Evolutionary conservation across 2,329 filamentous ascomycete species (phyloP).

Genomic region (Penicillium vulpinum): DNA sequence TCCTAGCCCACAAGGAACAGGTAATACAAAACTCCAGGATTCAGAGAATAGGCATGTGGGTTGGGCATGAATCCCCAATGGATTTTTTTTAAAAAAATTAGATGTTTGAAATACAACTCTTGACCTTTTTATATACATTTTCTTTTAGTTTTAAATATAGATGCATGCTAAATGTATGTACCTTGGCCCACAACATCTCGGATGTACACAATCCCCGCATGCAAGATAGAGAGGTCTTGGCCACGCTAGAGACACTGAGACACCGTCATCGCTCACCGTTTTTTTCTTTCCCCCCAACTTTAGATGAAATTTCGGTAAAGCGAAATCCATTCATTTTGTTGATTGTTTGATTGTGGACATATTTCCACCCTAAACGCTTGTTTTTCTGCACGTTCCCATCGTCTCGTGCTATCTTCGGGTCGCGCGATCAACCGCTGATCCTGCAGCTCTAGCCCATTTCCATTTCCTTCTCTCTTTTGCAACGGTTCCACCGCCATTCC

Average conservation of each 20-base stretch:
- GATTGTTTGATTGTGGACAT: neutral
- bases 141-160: neutral
- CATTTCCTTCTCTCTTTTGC: neutral
- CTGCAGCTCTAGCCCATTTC: slow-evolving; percentile 11
- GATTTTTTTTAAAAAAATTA: too few species aligned
- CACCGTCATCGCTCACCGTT: slow-evolving; percentile 25
- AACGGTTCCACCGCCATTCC: slow-evolving; percentile 19
- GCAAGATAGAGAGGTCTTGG: slow-evolving; percentile 23
- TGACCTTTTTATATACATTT: neutral
- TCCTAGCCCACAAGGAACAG: slow-evolving; percentile 7
- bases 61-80: neutral
- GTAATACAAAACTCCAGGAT: neutral
- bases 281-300: slow-evolving; percentile 19
- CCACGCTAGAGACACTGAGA: slow-evolving; percentile 20
- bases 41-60: neutral
- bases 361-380: neutral
- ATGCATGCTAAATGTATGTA: neutral
- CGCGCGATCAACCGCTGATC: slow-evolving; percentile 26
- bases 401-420: slow-evolving; percentile 17
- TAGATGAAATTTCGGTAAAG: slow-evolving; percentile 1
- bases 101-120: neutral
- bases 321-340: neutral
- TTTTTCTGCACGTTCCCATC: slow-evolving; percentile 16
- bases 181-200: neutral
- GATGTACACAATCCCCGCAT: slow-evolving; percentile 18